Conservation (phyloP, 2,329 filamentous ascomycete species). For the Pseudogymnoascus sp. region DNA sequence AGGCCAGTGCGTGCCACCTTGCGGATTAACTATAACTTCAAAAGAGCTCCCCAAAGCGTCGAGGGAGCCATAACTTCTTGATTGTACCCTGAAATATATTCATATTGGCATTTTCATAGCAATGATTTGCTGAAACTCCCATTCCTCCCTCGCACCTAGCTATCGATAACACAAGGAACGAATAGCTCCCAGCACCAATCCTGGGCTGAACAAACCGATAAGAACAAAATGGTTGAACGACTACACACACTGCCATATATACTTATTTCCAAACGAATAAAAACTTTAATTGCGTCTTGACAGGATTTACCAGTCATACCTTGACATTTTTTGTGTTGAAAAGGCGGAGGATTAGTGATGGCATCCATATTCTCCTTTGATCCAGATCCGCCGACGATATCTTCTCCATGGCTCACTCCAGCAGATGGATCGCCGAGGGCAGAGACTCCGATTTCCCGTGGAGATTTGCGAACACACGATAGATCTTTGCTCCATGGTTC, state of each 20-base stretch:
- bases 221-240: slow-evolving; percentile 42
- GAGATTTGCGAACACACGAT: slow-evolving; percentile 13
- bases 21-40: not conserved
- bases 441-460: slow-evolving; percentile 31
- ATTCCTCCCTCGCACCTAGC: not conserved
- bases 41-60: not conserved
- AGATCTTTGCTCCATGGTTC: slow-evolving; percentile 21
- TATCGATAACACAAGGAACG: slow-evolving; percentile 29
- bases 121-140: not conserved
- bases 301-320: not conserved
- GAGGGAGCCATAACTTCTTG: not conserved
- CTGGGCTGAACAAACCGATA: slow-evolving; percentile 35
- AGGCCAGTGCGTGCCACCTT: slow-evolving; percentile 3
- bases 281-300: not conserved
- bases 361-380: slow-evolving; percentile 96
- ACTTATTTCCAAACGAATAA: slow-evolving; percentile 4
- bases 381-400: slow-evolving; percentile 75
- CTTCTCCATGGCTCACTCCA: slow-evolving; percentile 77
- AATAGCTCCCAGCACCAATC: slow-evolving; percentile 42
- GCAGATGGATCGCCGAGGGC: slow-evolving; percentile 28
- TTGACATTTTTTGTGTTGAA: not conserved
- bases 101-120: not conserved
- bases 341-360: slow-evolving; percentile 42
- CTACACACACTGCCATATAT: slow-evolving; percentile 26
- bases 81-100: not conserved